Base-by-base conservation (phyloP, 495 filamentous ascomycete species). In the Copromyces sp. region DNA sequence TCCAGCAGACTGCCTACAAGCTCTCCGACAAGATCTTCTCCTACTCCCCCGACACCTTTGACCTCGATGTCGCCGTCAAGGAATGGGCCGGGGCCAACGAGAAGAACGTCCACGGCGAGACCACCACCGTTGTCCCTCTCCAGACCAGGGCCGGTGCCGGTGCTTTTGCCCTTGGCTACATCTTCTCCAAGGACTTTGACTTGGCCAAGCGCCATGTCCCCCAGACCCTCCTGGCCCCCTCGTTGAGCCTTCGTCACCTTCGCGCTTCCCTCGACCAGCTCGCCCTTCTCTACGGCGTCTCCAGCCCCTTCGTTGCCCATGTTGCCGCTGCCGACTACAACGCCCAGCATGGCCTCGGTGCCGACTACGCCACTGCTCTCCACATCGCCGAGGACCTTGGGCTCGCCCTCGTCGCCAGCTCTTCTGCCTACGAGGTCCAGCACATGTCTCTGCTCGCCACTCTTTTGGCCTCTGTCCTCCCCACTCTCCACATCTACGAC, bases 11-110 rank as follows among this genome's bases (percentile, higher is more conserved):
- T 72, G 92, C 95, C 69, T 98, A 97, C 81, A 84, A 91, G 69
- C 87, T 99, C 73, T 97, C 93, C 72, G 94, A 98, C 85, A 96
- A 95, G 84, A 89, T 98, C 81, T 99, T 97, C 84, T 92, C 94
- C 42, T 98, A 97, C 84, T 98, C 96, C 17, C 94, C 94, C 9
- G 92, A 97, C 76, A 90, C 92, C 37, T 98, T 97, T 77, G 91
- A 95, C 77, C 86, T 99, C 68, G 95, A 98, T 82, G 78, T 88
- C 69, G 92, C 94, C 39, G 89, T 92, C 17, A 91, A 90, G 79
- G 79, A 89, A 73, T 99, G 95, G 95, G 86, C 87, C 40, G 76
- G 79, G 4, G 79, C 86, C 69, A 81, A 86, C 39, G 90, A 92
- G 74, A 83, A 86, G 78, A 98, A 98, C 83, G 89, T 89, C 68